Conservation (phyloP, 495 filamentous ascomycete genomes). For the Tuber aestivum region DNA sequence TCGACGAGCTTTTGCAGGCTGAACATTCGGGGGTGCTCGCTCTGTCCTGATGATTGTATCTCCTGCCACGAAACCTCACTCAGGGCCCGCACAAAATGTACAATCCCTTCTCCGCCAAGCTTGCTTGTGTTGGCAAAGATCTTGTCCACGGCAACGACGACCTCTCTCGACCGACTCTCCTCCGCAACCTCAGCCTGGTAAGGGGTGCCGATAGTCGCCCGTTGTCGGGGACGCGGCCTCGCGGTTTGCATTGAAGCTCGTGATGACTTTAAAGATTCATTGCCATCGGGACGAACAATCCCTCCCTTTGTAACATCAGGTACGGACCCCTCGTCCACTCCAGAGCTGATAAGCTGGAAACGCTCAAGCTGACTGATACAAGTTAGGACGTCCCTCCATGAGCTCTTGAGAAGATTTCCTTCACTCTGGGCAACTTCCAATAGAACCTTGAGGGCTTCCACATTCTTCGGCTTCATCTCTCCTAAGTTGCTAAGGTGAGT, state of each 20-base stretch:
- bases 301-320: slow-evolving; percentile 87
- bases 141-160: slow-evolving; percentile 84
- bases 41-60: slow-evolving; percentile 92
- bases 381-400: slow-evolving; percentile 91
- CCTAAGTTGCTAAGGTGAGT: slow-evolving; percentile 92
- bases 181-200: slow-evolving; percentile 84
- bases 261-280: slow-evolving; percentile 35
- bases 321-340: slow-evolving; percentile 84
- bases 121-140: slow-evolving; percentile 96
- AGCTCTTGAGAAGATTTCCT: slow-evolving; percentile 78
- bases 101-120: slow-evolving; percentile 87
- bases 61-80: slow-evolving; percentile 99
- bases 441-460: slow-evolving; percentile 84
- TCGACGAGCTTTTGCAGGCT: slow-evolving; percentile 97
- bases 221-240: slow-evolving; percentile 53
- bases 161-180: slow-evolving; percentile 84
- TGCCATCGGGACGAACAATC: slow-evolving; percentile 56
- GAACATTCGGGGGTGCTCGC: slow-evolving; percentile 88
- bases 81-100: slow-evolving; percentile 90
- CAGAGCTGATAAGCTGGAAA: slow-evolving; percentile 87
- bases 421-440: slow-evolving; percentile 88
- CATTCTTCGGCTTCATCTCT: slow-evolving; percentile 93
- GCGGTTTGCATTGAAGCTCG: slow-evolving; percentile 64
- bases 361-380: slow-evolving; percentile 95
- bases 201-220: slow-evolving; percentile 59